Base-by-base conservation (phyloP, 179 eudicot species). In the Vitellaria paradoxa region DNA sequence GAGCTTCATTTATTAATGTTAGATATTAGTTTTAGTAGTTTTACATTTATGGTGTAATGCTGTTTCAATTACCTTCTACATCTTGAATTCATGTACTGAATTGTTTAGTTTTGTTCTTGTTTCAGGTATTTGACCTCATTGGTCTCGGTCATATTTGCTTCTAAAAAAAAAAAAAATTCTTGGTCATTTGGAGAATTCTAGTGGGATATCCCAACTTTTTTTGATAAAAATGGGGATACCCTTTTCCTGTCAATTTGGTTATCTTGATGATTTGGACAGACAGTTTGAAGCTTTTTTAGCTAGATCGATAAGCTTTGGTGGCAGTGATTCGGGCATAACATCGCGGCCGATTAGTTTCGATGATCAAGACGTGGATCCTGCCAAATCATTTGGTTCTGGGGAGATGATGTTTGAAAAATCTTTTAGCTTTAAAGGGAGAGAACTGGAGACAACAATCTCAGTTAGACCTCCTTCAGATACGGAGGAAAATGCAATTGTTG, bases 351-450 rank as follows among this genome's bases (percentile, higher is more conserved):
- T 82, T 52, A 83, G 88, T 63, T 86, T 83, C 74, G 77, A 82
- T 55, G 83, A 68, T 55, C 80, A 72, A 66, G 82, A 84, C 81
- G 82, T 89, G 5, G 78, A 87, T 47, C 82, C 86, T 17, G 65
- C 77, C 77, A 74, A 88, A 69, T 81, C 89, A 14, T 75, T 75
- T 63, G 83, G 84, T 52, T 86, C 90, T 59, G 81, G 87, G 26
- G 80, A 79, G 17, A 82, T 87, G 90, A 78, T 82, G 37, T 74
- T 93, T 53, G 85, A 88, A 82, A 89, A 91, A 0, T 89, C 97
- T 82, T 73, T 90, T 20, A 92, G 91, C 90, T 86, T 88, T 65
- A 87, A 81, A 30, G 85, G 84, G 78, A 84, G 83, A 72, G 81
- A 85, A 17, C 23, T 65, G 66, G 90, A 78, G 60, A 84, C 91